A percentile compares a stretch with the other conserved stretches of the same genome.
phyloP scores from a whole-genome alignment of 306 rosid genomes.

The Cyclanthera cordifolia region DNA sequence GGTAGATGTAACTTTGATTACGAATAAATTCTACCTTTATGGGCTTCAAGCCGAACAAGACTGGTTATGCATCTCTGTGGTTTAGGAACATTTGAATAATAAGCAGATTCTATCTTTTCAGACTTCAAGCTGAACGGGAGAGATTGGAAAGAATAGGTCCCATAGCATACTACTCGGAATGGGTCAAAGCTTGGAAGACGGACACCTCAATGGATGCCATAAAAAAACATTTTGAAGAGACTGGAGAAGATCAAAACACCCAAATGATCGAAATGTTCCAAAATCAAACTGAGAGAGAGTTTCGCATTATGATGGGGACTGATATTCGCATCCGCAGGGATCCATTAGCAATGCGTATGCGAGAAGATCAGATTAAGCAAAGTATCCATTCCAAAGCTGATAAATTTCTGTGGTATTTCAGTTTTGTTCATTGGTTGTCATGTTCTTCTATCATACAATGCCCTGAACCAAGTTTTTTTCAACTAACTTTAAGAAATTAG shows the following conservation, averaged over 20 bases:
- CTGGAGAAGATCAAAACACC: conserved; percentile 59
- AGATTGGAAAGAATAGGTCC: conserved; percentile 53
- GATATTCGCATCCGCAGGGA: conserved; percentile 75
- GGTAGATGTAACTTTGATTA: neutral
- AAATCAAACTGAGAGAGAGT: conserved; percentile 82
- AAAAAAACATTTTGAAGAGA: conserved; percentile 59
- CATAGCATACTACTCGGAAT: conserved; percentile 76
- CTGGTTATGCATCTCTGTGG: neutral
- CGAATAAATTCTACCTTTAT: neutral
- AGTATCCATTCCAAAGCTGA: conserved; percentile 43
- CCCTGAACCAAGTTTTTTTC: neutral
- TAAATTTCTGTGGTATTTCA: conserved; percentile 17
- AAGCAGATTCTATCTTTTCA: conserved; percentile 18
- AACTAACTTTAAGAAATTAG: neutral
- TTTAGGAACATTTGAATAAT: neutral
- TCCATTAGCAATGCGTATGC: conserved; percentile 93
- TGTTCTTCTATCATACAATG: neutral
- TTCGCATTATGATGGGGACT: conserved; percentile 97
- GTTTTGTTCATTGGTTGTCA: conserved; percentile 10
- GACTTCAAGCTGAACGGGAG: conserved; percentile 82
- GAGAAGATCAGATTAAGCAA: conserved; percentile 92
- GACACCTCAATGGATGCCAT: conserved; percentile 79
- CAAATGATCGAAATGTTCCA: conserved; percentile 77
- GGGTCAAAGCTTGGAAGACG: conserved; percentile 87
- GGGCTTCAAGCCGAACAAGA: neutral